Evolutionary conservation across 441 rosid species (phyloP), one percentile per base, ranked within the genome.

Genomic region (Adansonia gregorii): DNA sequence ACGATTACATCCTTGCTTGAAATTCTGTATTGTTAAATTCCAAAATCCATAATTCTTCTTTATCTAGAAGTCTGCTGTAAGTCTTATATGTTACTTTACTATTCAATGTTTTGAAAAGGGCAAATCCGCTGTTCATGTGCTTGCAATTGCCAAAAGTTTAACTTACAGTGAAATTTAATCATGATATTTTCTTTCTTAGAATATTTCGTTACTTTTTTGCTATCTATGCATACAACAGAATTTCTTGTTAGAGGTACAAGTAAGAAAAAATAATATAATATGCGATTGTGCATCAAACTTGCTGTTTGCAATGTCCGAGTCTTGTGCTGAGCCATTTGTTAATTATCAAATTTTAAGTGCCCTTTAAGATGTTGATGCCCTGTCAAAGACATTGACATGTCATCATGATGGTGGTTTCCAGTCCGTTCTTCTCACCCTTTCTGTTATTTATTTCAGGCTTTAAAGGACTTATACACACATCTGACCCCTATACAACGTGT

Each of bases 401-500:
- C 45, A 71, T 51, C 7, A 11, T 24, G 43, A 4, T 10, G 19
- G 39, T 66, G 12, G 72, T 78, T 69, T 74, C 74, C 56, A 3
- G 31, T 70, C 24, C 67, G 69, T 66, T 69, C 56, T 75, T 77
- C 73, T 79, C 54, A 67, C 71, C 65, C 54, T n/a, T 73, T 72
- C 3, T 27, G 5, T 60, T 55, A 31, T 76, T 74, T 19, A 73
- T 75, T 79, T 79, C 89, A 93, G 98, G 96, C 98, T 66, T 80
- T 91, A 67, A 90, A 90, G 87, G 90, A 93, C 80, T 82, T 94
- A 77, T 96, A 93, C 80, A 86, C 91, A 1, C 93, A 86, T 79
- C 86, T 96, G 80, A 90, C 94, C 61, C 97, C 99, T 2, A 92
- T 91, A 73, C 99, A 96, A 75, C 97, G 98, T 68, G 94, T 96